Base-by-base conservation (phyloP, 2,329 filamentous ascomycete genomes). In the Pezicula radicicola region DNA sequence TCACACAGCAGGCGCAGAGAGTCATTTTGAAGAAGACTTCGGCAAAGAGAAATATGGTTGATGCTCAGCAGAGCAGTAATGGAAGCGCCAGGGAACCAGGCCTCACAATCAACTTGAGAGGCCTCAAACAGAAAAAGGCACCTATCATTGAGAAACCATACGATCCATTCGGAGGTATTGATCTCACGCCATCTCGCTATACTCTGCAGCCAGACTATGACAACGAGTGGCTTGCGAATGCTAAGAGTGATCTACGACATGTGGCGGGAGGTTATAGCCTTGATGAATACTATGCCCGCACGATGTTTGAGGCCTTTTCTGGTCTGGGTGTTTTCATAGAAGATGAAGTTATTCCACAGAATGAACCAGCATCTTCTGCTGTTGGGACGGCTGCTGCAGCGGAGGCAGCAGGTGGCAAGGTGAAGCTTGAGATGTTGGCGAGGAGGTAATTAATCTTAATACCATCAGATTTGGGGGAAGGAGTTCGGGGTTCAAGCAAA, bases 301-400 rank as follows among this genome's bases (percentile, higher is more conserved):
- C 89, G 21, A 74, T 99, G 66, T 88, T 90, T 55, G 92, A 97
- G 66, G 91, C 93, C 0, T 97, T 97, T 71, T 84, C 89, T 0
- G 94, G 95, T 0, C 70, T 99, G 54, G 91, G 89, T 1, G 89
- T 96, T 40, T 95, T 96, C 61, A 76, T 99, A 40, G 87, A 82
- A 35, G 91, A 97, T 43, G 92, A 74, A 45, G 68, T 72, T 2
- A 9, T 59, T 66, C 55, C 66, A 65, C 2, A 65, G 61, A 18
- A 60, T 54, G 50, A 54, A 18, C 51, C 58, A 46, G 52, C 50
- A n/a, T 16, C 70, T 8, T 56, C 69, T 6, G 66, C 66, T 0
- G 61, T 66, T 4, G 70, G 59, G 0, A 69, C 72, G 1, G 67
- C 63, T 12, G 25, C 70, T 72, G 45, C 70, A 66, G 30, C 70